Base-by-base conservation (phyloP, 345 rosid genomes). In the Eucalyptus dawsonii region DNA sequence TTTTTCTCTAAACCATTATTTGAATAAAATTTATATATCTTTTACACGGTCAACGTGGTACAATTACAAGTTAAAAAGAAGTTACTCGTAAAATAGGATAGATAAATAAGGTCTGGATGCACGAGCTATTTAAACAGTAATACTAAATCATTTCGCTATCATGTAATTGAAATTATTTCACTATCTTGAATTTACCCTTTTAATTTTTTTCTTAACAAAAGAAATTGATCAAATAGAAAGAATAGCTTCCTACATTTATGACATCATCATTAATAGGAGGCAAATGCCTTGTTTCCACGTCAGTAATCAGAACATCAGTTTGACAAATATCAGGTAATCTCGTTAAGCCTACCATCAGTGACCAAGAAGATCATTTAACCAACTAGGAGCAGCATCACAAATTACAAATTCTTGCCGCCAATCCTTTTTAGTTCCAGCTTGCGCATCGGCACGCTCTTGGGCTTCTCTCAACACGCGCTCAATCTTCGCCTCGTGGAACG, bases 1-100 rank as follows among this genome's bases (percentile, higher is more conserved):
- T 19, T 53, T 53, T 53, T n/a, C 6, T 67, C 22, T 31, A 31
- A 3, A 67, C 6, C 11, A 53, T 53, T 1, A 19, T 53, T 19
- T 2, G 4, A 53, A 53, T 53, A 8, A 0, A 53, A 21, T 19
- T 53, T 31, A 31, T n/a, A 0, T 67, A 15, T n/a, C 22, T 19
- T 0, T 37, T 37, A 19, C 27, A 11, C 8, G 0, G 1, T 21
- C 24, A 17, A 17, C 0, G 2, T 0, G 80, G 1, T 34, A 69
- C 8, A 29, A 27, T 27, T 27, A 9, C 31, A 62, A 12, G n/a
- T 62, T 1, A 62, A 1, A 62, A 27, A 62, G 0, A 29, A 65
- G 58, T 7, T 14, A 14, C 11, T 65, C 1, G 76, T 6, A 65
- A 65, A n/a, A n/a, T 65, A 15, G 21, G 2, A 15, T n/a, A n/a